Conservation (phyloP, 2,329 filamentous ascomycete genomes). For the Penicillium sumatraense region DNA sequence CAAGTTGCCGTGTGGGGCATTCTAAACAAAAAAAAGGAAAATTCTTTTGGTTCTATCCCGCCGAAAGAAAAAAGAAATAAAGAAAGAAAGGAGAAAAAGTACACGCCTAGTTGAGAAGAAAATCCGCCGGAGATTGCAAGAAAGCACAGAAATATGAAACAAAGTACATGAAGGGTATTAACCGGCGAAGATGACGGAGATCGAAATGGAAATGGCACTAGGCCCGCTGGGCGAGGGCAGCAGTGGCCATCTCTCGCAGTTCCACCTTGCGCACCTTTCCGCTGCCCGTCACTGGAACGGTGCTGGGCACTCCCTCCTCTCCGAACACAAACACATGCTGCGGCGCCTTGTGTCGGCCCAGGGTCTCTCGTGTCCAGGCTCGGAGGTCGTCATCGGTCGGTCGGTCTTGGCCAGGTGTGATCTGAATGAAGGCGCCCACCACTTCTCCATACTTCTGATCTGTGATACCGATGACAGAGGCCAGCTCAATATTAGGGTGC, state of each 20-base stretch:
- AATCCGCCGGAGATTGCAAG: too few relatives aligned
- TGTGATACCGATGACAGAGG: conserved; percentile 71
- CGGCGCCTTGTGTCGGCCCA: conserved; percentile 72
- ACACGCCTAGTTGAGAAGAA: neutral
- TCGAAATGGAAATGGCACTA: neutral
- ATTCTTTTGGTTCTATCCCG: neutral
- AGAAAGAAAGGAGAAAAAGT: neutral
- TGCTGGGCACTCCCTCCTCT: conserved; percentile 55
- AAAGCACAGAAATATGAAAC: neutral
- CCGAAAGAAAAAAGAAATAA: neutral
- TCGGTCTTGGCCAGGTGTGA: conserved; percentile 35
- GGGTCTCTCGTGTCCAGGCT: conserved; percentile 64
- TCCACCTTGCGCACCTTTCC: conserved; percentile 71
- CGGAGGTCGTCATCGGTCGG: conserved; percentile 61
- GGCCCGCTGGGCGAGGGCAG: conserved; percentile 43
- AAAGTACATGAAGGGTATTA: neutral
- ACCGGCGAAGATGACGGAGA: neutral
- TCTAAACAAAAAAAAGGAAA: neutral
- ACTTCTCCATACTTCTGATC: conserved; percentile 75
- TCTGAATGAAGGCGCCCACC: conserved; percentile 65
- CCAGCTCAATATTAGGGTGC: conserved; percentile 66
- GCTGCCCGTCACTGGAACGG: conserved; percentile 70
- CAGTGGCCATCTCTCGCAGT: conserved; percentile 53
- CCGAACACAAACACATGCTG: conserved; percentile 78
- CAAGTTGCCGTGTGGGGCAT: neutral